Conservation (phyloP, 345 rosid species). For the Hirschfeldia incana region DNA sequence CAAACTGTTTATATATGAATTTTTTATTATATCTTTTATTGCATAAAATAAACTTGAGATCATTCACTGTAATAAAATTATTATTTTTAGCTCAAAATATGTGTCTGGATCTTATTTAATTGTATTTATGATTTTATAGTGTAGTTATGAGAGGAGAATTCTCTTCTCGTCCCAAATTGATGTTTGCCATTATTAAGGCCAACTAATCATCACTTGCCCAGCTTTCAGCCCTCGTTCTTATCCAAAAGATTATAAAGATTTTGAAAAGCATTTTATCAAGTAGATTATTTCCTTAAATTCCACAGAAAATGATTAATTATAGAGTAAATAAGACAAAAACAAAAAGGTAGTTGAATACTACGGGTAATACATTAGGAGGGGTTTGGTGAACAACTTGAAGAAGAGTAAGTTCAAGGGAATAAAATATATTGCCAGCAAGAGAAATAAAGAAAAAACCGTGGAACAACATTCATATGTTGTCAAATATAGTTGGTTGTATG, state of each 20-base stretch:
- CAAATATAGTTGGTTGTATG: background rate
- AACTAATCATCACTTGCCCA: background rate
- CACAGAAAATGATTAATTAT: background rate
- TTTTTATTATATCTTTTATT: no score
- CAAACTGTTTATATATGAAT: no score
- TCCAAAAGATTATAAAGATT: background rate
- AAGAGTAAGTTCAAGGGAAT: background rate
- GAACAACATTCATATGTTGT: background rate
- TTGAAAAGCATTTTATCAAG: background rate
- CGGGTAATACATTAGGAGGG: constrained; percentile 5
- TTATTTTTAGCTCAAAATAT: no score
- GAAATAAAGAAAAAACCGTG: background rate
- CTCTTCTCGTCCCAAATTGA: background rate
- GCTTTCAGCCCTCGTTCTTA: background rate
- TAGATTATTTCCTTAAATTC: background rate
- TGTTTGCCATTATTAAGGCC: background rate
- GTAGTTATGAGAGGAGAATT: background rate
- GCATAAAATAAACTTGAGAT: no score
- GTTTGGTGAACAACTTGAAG: constrained; percentile 33
- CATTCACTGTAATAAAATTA: no score
- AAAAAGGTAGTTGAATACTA: constrained; percentile 16
- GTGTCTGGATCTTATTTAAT: background rate
- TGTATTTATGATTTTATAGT: background rate
- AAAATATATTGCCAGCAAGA: background rate
- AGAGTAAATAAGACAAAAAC: background rate